A percentile compares a stretch with the other conserved stretches of the same genome.
These are phyloP conservation scores for Chrysoporthe austroafricana DNA, from an alignment of 2,329 filamentous ascomycete genomes.

Conservation along the genomic window DNA sequence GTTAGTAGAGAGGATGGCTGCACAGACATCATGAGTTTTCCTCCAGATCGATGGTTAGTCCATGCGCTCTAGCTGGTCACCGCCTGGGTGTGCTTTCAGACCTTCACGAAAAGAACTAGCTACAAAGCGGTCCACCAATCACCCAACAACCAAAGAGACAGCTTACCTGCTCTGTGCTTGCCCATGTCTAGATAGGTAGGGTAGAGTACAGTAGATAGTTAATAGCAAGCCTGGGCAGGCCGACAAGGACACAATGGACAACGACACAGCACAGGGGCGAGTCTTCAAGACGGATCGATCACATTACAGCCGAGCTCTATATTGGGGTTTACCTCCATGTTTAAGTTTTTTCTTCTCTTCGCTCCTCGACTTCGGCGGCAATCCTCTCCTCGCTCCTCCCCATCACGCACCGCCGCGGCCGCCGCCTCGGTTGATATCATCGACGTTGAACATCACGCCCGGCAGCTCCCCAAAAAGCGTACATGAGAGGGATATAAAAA, in stretches of 20 bases:
- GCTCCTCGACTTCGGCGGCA: not conserved
- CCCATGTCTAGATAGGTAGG: no score
- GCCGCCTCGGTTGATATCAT: slow-evolving; percentile 21
- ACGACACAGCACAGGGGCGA: no score
- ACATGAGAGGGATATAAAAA: slow-evolving; percentile 29
- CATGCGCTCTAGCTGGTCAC: no score
- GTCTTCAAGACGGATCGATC: slow-evolving; percentile 13
- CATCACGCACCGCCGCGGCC: slow-evolving; percentile 6
- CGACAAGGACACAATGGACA: no score
- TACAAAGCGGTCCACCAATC: no score
- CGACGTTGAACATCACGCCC: slow-evolving; percentile 4
- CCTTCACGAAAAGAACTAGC: no score
- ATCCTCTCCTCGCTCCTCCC: slow-evolving; percentile 2
- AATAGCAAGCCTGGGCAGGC: no score
- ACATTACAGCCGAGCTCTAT: slow-evolving; percentile 28
- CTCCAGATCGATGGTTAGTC: no score
- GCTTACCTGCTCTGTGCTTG: no score
- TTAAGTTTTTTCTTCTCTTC: slow-evolving; percentile 12
- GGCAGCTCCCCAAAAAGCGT: slow-evolving; percentile 19
- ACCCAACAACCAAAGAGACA: no score
- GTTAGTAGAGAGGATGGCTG: not conserved
- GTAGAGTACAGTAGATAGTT: no score
- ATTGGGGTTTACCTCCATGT: slow-evolving; percentile 21
- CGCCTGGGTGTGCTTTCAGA: no score
- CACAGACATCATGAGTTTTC: not conserved